Evolutionary conservation across 495 filamentous ascomycete genomes (phyloP), one percentile per base, ranked within the genome.

Genomic region (Trichodelitschia bisporula): DNA sequence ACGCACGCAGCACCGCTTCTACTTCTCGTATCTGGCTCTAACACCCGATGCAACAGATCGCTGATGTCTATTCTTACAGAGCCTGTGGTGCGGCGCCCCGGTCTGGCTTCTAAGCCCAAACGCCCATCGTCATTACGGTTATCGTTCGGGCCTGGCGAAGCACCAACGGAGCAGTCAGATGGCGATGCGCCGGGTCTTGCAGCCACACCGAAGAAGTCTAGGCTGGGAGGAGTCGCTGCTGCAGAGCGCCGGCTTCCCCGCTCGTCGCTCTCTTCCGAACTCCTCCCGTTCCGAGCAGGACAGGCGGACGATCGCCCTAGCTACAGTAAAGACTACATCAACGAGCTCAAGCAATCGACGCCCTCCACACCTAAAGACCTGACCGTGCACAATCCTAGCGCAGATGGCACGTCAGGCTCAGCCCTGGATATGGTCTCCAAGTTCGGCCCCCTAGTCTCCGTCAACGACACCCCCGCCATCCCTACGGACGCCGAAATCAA

Each of bases 401-500:
- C 40, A 6, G 21, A 24, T 6, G 21, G 21, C 6, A 24, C 6
- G 6, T 6, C 21, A 6, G 21, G 21, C 21, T 6, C 21, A 24
- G 21, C 6, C 21, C 6, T 24, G 21, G 21, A 24, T n/a, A 24
- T 24, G 21, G 58, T 61, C 3, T 59, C 66, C 3, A 73, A 74
- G 32, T 74, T 75, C 36, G 68, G 66, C 2, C n/a, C n/a, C n/a
- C n/a, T n/a, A n/a, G 52, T 62, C 13, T 32, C 58, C 13, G 36
- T 42, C 3, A 33, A 33, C 4, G 30, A 45, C 10, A 40, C 41
- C 19, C 15, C 12, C 56, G 54, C 46, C 41, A 82, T 95, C 31
- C 75, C 83, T 2, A 79, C 71, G 15, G 73, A 79, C 43, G 66
- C 75, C n/a, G 76, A 93, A 41, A 92, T 95, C 24, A 62, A 64